Base-by-base conservation (phyloP, 2,329 filamentous ascomycete genomes). In the Phaeosphaeriaceae sp. region DNA sequence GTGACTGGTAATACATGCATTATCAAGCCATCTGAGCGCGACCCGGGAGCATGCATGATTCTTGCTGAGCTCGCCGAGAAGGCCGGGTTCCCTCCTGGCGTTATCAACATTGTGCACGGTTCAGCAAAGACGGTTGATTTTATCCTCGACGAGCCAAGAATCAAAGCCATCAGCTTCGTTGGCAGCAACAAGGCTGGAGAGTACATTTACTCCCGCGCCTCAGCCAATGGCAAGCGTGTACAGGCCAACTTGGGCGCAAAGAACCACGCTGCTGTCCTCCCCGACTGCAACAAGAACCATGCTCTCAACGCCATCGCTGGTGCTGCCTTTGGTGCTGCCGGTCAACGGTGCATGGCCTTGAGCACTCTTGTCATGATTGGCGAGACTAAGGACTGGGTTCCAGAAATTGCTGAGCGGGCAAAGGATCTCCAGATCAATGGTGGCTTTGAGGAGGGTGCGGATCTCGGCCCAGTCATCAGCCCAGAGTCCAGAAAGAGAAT, bases 251-350 rank as follows among this genome's bases (percentile, higher is more conserved):
- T 94, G 54, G 90, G 90, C 33, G 90, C 90, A 60, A 94, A 94
- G 83, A 94, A 94, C 81, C 90, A 94, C 73, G 89, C 89, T 21
- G 88, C 88, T 44, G 86, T 94, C 23, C 83, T 93, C 53, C 90
- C 90, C 15, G 90, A 94, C 78, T 89, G 87, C 79, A 92, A 94
- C 80, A 93, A 92, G 83, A 92, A 94, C 79, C 88, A 92, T 66
- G 90, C 91, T 60, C 78, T 94, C 66, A 94, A 93, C 77, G 87
- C 88, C 35, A 89, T 94, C 58, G 84, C 89, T 4, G 90, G 90
- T 58, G 90, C 90, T 28, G 90, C 90, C 17, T 94, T 94, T 61
- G 90, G 90, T 58, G 90, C 90, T 56, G 90, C 90, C 18, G 90
- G 90, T 30, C 90, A 94, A 79, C 82, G 90, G 54, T 94, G 90